These are phyloP conservation scores for Colletotrichum abscissum DNA, from an alignment of 2,329 filamentous ascomycete species.

Conservation along the genomic window DNA sequence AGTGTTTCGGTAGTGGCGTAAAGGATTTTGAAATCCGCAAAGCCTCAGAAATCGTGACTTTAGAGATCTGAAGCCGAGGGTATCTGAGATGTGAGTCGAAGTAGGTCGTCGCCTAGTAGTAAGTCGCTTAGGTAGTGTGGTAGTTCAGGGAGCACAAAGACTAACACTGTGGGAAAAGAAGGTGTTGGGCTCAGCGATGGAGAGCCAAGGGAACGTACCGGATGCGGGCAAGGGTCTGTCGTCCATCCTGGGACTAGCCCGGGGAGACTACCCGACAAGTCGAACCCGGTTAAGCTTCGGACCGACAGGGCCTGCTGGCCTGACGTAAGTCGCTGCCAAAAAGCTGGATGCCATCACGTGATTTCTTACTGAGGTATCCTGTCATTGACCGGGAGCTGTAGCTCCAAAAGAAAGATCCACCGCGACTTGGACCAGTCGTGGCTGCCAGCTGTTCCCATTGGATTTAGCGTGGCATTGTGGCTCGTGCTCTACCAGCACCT, in stretches of 20 bases:
- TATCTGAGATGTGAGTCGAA: neutral
- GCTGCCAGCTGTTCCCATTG: slow-evolving; percentile 20
- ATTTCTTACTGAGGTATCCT: neutral
- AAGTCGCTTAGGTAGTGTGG: neutral
- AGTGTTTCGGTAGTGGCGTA: neutral
- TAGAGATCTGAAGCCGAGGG: neutral
- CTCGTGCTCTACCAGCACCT: slow-evolving; percentile 34
- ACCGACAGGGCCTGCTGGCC: neutral
- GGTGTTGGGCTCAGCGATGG: slow-evolving; percentile 14
- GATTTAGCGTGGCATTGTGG: slow-evolving; percentile 25
- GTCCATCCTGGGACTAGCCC: slow-evolving; percentile 4
- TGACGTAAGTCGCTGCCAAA: neutral
- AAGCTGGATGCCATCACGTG: neutral
- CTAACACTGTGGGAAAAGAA: slow-evolving; percentile 18
- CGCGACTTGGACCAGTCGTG: slow-evolving; percentile 3
- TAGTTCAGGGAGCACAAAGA: slow-evolving; percentile 4
- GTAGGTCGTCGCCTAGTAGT: neutral
- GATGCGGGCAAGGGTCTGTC: slow-evolving; percentile 28
- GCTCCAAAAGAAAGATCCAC: slow-evolving; percentile 12
- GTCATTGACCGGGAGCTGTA: neutral
- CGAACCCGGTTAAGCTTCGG: slow-evolving; percentile 29
- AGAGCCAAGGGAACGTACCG: slow-evolving; percentile 28
- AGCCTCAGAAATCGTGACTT: neutral
- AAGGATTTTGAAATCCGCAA: neutral
- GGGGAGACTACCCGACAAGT: slow-evolving; percentile 4